Evolutionary conservation across 1,284 basidiomycete species (phyloP), one percentile per base, ranked within the genome.

Genomic region (Trichosporon inkin): DNA sequence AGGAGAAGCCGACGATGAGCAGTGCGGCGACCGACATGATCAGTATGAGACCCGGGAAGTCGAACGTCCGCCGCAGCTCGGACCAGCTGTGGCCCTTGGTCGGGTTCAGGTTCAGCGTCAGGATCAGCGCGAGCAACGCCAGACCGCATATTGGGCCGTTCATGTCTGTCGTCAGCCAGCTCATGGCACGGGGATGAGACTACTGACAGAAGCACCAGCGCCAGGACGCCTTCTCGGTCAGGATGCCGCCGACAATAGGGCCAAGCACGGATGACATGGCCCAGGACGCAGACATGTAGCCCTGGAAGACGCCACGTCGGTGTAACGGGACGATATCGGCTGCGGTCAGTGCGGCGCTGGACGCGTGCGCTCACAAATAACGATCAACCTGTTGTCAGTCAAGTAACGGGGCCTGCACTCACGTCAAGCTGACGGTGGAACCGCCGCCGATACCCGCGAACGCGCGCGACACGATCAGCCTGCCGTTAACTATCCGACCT

Each of bases 91-190:
- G 36, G 7, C 20, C 37, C 28, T 37, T 32, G 8, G 59, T 57
- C 35, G 78, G 75, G 63, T 93, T 91, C 36, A 96, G 81, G 67
- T 92, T 88, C 49, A 96, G 84, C 79, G 87, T 89, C 73, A 89
- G 84, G 71, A 90, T 87, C 8, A 95, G 79, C 34, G 91, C 72
- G 3, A 76, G 77, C 22, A 85, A 84, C 2, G 91, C 90, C 38
- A 89, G 68, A 10, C 66, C 76, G 35, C 71, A 72, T 0, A 70
- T 73, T 0, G 77, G 77, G 0, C 80, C 67, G 65, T 81, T 81
- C 36, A 63, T 59, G 58, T 56, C 28, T 32, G 28, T 8, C 28
- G 8, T 32, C 28, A 32, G 28, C 28, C 8, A 8, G 8, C 5
- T 32, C 28, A 8, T 32, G 28, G 28, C 28, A 32, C 28, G 28